These are phyloP conservation scores for Cladosporium cucumerinum DNA, from an alignment of 2,329 filamentous ascomycete species.

Conservation along the genomic window DNA sequence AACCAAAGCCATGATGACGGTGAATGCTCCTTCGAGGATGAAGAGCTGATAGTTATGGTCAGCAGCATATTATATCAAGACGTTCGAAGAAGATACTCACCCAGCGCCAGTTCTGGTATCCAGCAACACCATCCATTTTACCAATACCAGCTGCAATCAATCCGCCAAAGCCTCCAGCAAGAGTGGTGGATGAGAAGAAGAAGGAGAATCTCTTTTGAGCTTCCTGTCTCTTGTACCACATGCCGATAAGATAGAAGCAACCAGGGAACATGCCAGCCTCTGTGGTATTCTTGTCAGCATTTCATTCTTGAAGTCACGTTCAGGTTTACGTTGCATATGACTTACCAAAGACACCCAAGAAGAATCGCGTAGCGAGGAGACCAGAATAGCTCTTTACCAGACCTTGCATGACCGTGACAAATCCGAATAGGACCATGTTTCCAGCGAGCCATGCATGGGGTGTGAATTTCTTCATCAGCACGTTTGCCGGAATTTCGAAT, in stretches of 20 bases:
- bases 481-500: constrained; percentile 53
- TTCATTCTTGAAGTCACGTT: not conserved
- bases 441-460: constrained; percentile 51
- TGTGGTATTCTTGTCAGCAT: not conserved
- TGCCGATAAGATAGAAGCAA: constrained; percentile 68
- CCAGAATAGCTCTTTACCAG: constrained; percentile 74
- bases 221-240: constrained; percentile 87
- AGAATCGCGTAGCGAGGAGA: constrained; percentile 74
- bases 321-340: no score
- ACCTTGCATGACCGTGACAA: constrained; percentile 72
- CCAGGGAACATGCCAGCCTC: constrained; percentile 61
- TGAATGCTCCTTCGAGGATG: constrained; percentile 60
- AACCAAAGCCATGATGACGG: constrained; percentile 38
- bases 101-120: constrained; percentile 75
- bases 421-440: constrained; percentile 82
- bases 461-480: constrained; percentile 42
- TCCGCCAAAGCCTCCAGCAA: constrained; percentile 82
- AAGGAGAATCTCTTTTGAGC: constrained; percentile 90
- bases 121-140: constrained; percentile 71
- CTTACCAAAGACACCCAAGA: constrained; percentile 62
- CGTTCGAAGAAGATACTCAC: constrained; percentile 4
- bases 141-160: constrained; percentile 81
- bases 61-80: not conserved
- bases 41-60: constrained; percentile 52
- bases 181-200: constrained; percentile 81